Evolutionary conservation across 108 stramenopile genomes (phyloP), one percentile per base, ranked within the genome.

Genomic region (Seminavis robusta): DNA sequence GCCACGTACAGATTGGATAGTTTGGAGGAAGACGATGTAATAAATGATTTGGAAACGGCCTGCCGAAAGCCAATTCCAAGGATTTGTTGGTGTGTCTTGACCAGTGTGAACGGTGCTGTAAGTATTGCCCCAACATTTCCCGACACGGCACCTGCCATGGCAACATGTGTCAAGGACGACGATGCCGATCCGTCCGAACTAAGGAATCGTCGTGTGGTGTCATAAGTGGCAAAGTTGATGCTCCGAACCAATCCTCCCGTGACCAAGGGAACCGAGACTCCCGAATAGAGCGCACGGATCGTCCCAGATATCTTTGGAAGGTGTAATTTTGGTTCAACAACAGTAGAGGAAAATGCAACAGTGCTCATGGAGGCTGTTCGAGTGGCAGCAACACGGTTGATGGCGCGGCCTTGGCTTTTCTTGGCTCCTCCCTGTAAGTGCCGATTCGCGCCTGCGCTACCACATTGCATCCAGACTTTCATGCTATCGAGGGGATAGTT

Each of bases 1-100:
- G 83, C 84, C 0, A 48, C 56, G 40, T 65, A 76, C 26, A 79
- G 40, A 1, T 32, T 43, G 38, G 59, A 62, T n/a, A n/a, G n/a
- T n/a, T n/a, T n/a, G 24, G 53, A n/a, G 25, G 59, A 64, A 26
- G 44, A 13, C 10, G 30, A 26, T 1, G 36, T 32, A 4, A 13
- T 41, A 15, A 66, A 63, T 3, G 80, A 63, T 34, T 80, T 76
- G 15, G 29, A 17, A 16, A 82, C 43, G 20, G 81, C 69, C 48
- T 72, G 43, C 15, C 76, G 60, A 39, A 89, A 83, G 10, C 73
- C 41, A 61, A 71, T 62, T 31, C 68, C 69, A 42, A 67, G 70
- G 16, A 84, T 66, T 61, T 89, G 88, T 68, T 89, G 88, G 30
- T 74, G 73, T 16, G 83, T 87, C 55, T 91, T 91, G 17, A 91